Evolutionary conservation across 2,329 filamentous ascomycete genomes (phyloP).

Genomic region (Blastomyces gilchristii): DNA sequence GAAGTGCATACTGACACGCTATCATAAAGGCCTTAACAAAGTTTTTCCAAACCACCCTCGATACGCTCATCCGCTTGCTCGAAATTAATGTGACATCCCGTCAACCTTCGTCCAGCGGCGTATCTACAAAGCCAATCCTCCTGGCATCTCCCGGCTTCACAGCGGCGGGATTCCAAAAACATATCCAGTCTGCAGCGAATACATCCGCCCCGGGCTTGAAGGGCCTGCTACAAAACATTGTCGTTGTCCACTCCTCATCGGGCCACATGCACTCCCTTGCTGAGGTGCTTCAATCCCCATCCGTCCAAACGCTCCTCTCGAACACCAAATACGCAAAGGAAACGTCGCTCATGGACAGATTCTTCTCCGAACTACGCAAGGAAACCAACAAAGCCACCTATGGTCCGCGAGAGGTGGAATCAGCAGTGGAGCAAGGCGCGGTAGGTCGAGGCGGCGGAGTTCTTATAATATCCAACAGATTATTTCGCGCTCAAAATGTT

Average conservation of each 20-base stretch:
- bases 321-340: conserved; percentile 84
- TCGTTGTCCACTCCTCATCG: conserved; percentile 72
- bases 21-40: conserved; percentile 51
- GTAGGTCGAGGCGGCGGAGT: conserved; percentile 79
- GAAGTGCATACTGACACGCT: background rate
- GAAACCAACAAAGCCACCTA: conserved; percentile 91
- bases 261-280: conserved; percentile 80
- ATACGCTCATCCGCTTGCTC: conserved; percentile 65
- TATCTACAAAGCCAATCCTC: conserved; percentile 53
- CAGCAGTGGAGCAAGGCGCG: conserved; percentile 74
- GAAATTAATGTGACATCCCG: conserved; percentile 50
- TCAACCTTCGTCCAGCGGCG: conserved; percentile 27
- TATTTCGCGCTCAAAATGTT: conserved; percentile 78
- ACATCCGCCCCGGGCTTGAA: conserved; percentile 52
- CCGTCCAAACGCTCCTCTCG: conserved; percentile 65
- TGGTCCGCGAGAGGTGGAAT: conserved; percentile 69
- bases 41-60: conserved; percentile 69
- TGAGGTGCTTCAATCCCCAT: conserved; percentile 72
- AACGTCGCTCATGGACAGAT: conserved; percentile 72
- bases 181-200: conserved; percentile 53
- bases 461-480: conserved; percentile 72
- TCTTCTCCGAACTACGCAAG: conserved; percentile 64
- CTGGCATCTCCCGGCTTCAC: conserved; percentile 85
- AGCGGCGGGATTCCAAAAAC: conserved; percentile 68
- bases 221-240: conserved; percentile 52